phyloP scores from a whole-genome alignment of 2,329 filamentous ascomycete genomes.

The Calonectria ilicicola region DNA sequence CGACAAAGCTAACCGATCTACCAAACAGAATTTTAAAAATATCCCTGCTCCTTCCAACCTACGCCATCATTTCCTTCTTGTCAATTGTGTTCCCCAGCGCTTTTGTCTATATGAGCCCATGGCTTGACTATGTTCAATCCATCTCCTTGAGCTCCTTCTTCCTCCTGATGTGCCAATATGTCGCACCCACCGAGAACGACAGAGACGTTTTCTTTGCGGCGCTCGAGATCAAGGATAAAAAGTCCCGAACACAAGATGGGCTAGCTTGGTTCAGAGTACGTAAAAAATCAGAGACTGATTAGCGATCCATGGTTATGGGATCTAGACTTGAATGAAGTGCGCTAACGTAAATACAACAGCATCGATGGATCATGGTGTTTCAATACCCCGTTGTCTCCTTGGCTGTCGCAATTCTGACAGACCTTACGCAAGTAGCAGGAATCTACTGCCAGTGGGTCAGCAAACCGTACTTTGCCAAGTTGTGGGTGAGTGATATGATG shows the following conservation, averaged over 20 bases:
- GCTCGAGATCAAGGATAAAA: conserved; percentile 26
- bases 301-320: too few species aligned
- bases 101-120: conserved; percentile 32
- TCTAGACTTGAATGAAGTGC: neutral
- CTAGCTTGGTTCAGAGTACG: conserved; percentile 34
- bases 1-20: neutral
- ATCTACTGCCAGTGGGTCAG: conserved; percentile 32
- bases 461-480: conserved; percentile 27
- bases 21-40: conserved; percentile 31
- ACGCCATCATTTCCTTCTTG: conserved; percentile 33
- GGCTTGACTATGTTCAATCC: conserved; percentile 33
- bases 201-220: conserved; percentile 38
- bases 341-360: conserved; percentile 19
- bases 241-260: conserved; percentile 15
- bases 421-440: conserved; percentile 29
- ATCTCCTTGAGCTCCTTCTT: conserved; percentile 36
- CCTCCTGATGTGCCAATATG: conserved; percentile 37
- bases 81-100: conserved; percentile 22
- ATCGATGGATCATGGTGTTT: conserved; percentile 38
- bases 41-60: conserved; percentile 29
- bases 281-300: neutral
- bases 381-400: conserved; percentile 35
- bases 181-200: conserved; percentile 29
- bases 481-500: conserved; percentile 12
- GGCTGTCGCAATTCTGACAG: conserved; percentile 21